Evolutionary conservation across 2,329 filamentous ascomycete genomes (phyloP).

Genomic region (Diaporthe ampelina): DNA sequence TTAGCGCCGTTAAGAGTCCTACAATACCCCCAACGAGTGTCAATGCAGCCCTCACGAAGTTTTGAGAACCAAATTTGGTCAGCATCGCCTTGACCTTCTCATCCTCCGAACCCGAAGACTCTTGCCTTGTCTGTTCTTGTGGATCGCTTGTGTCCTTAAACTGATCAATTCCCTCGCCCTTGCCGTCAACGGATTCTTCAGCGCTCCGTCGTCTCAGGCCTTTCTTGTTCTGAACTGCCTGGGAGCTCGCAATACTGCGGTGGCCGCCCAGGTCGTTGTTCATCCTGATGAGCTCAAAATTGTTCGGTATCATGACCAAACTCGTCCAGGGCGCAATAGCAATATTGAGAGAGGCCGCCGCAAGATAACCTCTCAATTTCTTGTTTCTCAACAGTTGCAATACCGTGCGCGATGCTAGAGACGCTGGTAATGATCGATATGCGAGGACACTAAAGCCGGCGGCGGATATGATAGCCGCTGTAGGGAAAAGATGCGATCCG

Average conservation of each 20-base stretch:
- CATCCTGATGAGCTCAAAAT: slow-evolving; percentile 36
- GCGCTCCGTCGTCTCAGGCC: not conserved
- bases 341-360: slow-evolving; percentile 33
- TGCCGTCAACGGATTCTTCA: slow-evolving; percentile 11
- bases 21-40: slow-evolving; percentile 29
- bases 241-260: slow-evolving; percentile 8
- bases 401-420: not conserved
- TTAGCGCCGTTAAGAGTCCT: slow-evolving; percentile 26
- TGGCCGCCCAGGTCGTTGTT: slow-evolving; percentile 25
- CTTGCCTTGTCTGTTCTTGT: slow-evolving; percentile 2
- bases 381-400: slow-evolving; percentile 6
- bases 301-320: slow-evolving; percentile 35
- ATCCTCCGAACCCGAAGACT: slow-evolving; percentile 8
- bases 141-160: slow-evolving; percentile 33
- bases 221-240: not conserved
- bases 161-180: slow-evolving; percentile 13
- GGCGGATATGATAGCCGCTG: slow-evolving; percentile 47
- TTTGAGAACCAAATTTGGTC: slow-evolving; percentile 30
- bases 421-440: slow-evolving; percentile 19
- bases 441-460: slow-evolving; percentile 49
- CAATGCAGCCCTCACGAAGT: slow-evolving; percentile 29
- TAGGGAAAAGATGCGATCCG: slow-evolving; percentile 53
- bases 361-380: slow-evolving; percentile 14
- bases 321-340: slow-evolving; percentile 33
- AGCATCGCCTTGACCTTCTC: slow-evolving; percentile 29